Conservation (phyloP, 805 yeast genomes). For the Candida gorgasii region DNA sequence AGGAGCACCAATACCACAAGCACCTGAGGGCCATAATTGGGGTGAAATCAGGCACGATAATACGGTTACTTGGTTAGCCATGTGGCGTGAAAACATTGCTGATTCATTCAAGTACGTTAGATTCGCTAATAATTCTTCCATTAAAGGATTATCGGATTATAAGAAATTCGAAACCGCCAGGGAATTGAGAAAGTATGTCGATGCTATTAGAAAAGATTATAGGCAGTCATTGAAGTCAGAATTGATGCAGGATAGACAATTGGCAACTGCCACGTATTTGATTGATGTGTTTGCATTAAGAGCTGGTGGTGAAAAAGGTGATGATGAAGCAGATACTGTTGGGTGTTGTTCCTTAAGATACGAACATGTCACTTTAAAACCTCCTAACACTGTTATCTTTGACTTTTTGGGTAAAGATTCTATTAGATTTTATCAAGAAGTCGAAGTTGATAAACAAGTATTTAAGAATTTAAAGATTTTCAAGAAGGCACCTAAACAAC, state of each 20-base stretch:
- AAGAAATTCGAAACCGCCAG: constrained; percentile 94
- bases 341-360: constrained; percentile 94
- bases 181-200: constrained; percentile 73
- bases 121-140: constrained; percentile 85
- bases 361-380: constrained; percentile 83
- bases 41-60: constrained; percentile 86
- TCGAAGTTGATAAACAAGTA: constrained; percentile 87
- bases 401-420: constrained; percentile 97
- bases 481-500: constrained; percentile 84
- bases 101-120: constrained; percentile 84
- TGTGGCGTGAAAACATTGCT: constrained; percentile 93
- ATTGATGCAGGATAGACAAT: constrained; percentile 82
- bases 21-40: constrained; percentile 91
- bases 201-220: constrained; percentile 73
- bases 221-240: constrained; percentile 65
- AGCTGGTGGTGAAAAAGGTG: constrained; percentile 98
- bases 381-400: constrained; percentile 83
- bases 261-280: constrained; percentile 90
- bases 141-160: constrained; percentile 88
- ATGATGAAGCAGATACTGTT: constrained; percentile 97
- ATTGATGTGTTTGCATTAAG: constrained; percentile 92
- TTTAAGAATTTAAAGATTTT: constrained; percentile 85
- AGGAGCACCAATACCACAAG: constrained; percentile 70
- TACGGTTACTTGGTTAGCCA: constrained; percentile 93
- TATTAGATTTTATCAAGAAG: constrained; percentile 87